Evolutionary conservation across 1,284 basidiomycete species (phyloP), one percentile per base, ranked within the genome.

Genomic region (Psilocybe mexicana): DNA sequence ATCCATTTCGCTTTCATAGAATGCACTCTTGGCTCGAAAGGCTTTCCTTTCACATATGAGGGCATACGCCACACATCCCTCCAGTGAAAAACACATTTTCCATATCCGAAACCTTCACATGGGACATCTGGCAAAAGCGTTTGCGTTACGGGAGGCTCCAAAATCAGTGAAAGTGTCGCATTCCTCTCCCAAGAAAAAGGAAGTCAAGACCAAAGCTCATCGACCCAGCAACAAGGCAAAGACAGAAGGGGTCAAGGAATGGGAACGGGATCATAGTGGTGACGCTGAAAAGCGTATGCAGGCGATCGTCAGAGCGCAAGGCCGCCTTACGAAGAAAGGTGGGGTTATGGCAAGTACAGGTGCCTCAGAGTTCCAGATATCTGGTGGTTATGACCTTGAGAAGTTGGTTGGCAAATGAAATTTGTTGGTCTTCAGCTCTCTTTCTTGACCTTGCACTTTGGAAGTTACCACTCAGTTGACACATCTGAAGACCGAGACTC

Each of bases 11-110:
- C 11, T 25, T 33, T 2, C 23, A 33, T 33, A 96, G 93, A 88
- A 96, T 67, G 80, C 85, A 7, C 76, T 80, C 4, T 72, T 91
- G 4, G 96, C 97, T 2, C 86, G 93, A 38, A 90, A 85, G 67
- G 97, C 94, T 0, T 99, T 92, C 74, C 79, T 88, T 25, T 97
- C 96, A 0, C 94, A 96, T 71, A 88, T 98, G 74, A 85, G 97
- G 56, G 97, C 97, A 0, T 99, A 99, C 73, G 93, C 97, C 7
- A 99, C 97, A 0, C 97, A 99, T 75, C 96, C 96, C 0, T 84
- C 92, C 3, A 88, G 90, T 61, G 97, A 99, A 72, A 98, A 98
- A 67, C 87, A 92, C 61, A 93, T 97, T 59, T 99, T 99, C 79
- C 95, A 98, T 73, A 87, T 98, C 55, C 90, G 92, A 35, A 85